A percentile compares a stretch with the other conserved stretches of the same genome.
Evolutionary conservation across 345 rosid genomes (phyloP).

Genomic region (Draba incana): DNA sequence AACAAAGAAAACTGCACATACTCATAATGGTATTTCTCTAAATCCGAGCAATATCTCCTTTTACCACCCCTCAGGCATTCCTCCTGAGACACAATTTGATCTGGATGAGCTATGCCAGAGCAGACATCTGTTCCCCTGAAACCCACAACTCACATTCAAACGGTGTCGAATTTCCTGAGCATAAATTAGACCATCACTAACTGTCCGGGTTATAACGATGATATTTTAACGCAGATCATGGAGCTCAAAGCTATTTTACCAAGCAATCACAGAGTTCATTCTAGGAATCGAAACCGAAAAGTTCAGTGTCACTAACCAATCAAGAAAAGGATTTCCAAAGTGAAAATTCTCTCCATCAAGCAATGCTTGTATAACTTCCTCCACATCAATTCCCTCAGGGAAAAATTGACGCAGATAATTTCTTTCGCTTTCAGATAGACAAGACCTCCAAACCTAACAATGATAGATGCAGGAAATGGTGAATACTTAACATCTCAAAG

Average conservation of each 20-base stretch:
- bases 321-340: conserved; percentile 78
- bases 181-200: conserved; percentile 23
- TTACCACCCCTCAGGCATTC: conserved; percentile 53
- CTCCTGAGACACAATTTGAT: conserved; percentile 62
- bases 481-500: conserved; percentile 12
- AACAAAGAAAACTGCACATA: conserved; percentile 50
- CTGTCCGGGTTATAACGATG: not conserved
- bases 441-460: conserved; percentile 70
- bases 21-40: conserved; percentile 81
- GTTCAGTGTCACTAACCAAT: conserved; percentile 62
- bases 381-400: conserved; percentile 65
- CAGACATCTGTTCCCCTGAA: conserved; percentile 83
- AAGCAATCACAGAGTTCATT: conserved; percentile 13
- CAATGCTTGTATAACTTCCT: conserved; percentile 60
- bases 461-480: conserved; percentile 15
- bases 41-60: conserved; percentile 56
- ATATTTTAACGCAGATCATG: conserved; percentile 7
- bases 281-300: conserved; percentile 4
- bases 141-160: conserved; percentile 46
- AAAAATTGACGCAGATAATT: conserved; percentile 73
- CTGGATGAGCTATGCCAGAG: conserved; percentile 84
- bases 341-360: conserved; percentile 77
- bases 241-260: not conserved
- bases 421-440: conserved; percentile 73
- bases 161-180: conserved; percentile 32